phyloP scores from a whole-genome alignment of 83 land plant genomes.

The Picea engelmannii region DNA sequence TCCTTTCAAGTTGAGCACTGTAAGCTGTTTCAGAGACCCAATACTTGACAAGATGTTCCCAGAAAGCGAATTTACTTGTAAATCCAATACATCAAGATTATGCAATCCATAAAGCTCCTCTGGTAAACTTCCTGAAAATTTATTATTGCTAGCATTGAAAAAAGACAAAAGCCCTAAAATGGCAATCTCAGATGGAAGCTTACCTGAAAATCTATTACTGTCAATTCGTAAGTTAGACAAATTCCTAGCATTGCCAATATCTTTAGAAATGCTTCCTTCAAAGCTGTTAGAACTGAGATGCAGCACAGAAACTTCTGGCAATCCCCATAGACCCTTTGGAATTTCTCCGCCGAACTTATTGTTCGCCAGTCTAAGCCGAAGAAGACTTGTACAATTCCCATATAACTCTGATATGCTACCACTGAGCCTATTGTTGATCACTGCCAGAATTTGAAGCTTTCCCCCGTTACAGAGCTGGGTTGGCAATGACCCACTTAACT shows the following conservation, averaged over 20 bases:
- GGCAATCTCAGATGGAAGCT: conserved; percentile 33
- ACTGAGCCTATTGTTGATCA: too few relatives aligned
- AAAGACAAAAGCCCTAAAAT: background rate
- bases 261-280: conserved; percentile 9
- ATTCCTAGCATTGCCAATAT: conserved; percentile 22
- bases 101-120: conserved; percentile 16
- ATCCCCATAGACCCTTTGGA: conserved; percentile 37
- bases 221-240: conserved; percentile 18
- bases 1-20: conserved; percentile 16
- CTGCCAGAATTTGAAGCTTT: too few relatives aligned
- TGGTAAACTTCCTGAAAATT: conserved; percentile 37
- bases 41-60: conserved; percentile 17
- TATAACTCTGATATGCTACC: too few relatives aligned
- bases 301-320: too few relatives aligned
- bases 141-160: conserved; percentile 22
- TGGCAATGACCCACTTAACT: conserved; percentile 52
- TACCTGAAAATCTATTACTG: conserved; percentile 33
- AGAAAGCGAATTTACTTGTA: conserved; percentile 18
- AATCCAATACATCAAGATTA: conserved; percentile 8
- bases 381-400: too few relatives aligned
- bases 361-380: too few relatives aligned
- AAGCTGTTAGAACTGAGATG: too few relatives aligned
- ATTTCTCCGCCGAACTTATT: conserved; percentile 42
- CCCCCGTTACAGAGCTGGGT: too few relatives aligned
- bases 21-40: conserved; percentile 14